phyloP scores from a whole-genome alignment of 768 basidiomycete species.

The Hemileccinum rubropunctum region DNA sequence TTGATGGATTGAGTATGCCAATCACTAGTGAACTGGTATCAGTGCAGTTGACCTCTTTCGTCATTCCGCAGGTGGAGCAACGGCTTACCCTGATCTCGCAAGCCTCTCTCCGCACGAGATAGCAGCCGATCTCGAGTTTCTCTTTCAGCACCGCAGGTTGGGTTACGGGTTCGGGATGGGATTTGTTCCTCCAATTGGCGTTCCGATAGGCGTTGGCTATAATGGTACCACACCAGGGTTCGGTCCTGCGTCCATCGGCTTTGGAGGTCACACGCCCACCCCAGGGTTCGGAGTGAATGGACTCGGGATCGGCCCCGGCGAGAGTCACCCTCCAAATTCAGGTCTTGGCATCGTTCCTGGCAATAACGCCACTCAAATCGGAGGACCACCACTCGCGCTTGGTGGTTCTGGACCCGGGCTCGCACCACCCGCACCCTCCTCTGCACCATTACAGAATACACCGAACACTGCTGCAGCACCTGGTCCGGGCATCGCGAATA shows the following conservation, averaged over 20 bases:
- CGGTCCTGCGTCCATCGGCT: constrained; percentile 14
- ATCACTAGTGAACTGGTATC: constrained; percentile 4
- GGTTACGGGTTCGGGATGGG: constrained; percentile 26
- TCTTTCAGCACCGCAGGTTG: constrained; percentile 42
- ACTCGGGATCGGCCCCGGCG: constrained; percentile 14
- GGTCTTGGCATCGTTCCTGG: constrained; percentile 17
- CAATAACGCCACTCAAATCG: constrained; percentile 7
- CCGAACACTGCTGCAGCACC: constrained; percentile 7
- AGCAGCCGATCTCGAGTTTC: constrained; percentile 50
- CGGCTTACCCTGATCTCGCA: constrained; percentile 31
- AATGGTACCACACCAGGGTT: constrained; percentile 14
- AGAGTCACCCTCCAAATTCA: constrained; percentile 14
- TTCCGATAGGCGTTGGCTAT: constrained; percentile 18
- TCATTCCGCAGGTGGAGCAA: constrained; percentile 45
- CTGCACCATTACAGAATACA: constrained; percentile 11
- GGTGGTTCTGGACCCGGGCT: neutral
- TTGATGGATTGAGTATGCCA: constrained; percentile 20
- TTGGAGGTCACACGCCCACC: constrained; percentile 13
- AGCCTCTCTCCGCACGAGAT: constrained; percentile 49
- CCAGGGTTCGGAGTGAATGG: constrained; percentile 24
- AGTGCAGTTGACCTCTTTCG: neutral
- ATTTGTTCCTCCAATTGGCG: constrained; percentile 22
- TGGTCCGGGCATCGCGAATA: constrained; percentile 11
- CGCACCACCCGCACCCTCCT: constrained; percentile 1
- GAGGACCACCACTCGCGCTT: neutral